These are phyloP conservation scores for Stachybotrys chlorohalonatus DNA, from an alignment of 2,329 filamentous ascomycete species.

Conservation along the genomic window DNA sequence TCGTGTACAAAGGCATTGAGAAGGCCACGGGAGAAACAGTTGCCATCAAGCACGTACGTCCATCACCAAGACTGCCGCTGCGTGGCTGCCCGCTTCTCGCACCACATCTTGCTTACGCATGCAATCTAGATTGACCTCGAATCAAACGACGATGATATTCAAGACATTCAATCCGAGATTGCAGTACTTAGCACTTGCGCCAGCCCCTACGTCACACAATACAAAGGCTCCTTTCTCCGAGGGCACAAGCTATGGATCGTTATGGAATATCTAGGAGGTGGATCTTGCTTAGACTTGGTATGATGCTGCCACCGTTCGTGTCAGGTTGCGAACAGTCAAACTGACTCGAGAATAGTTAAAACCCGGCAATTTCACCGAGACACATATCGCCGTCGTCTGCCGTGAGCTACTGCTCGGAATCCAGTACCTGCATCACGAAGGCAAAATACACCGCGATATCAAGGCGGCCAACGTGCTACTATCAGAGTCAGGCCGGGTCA, in stretches of 20 bases:
- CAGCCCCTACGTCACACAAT: constrained; percentile 89
- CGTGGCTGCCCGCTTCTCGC: constrained; percentile 8
- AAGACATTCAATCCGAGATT: constrained; percentile 97
- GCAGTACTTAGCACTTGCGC: constrained; percentile 90
- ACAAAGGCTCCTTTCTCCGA: constrained; percentile 92
- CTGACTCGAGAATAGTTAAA: constrained; percentile 53
- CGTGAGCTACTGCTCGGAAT: constrained; percentile 83
- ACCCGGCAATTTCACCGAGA: constrained; percentile 80
- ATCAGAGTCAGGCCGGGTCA: constrained; percentile 84
- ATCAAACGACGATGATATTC: constrained; percentile 95
- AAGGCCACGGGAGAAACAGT: constrained; percentile 84
- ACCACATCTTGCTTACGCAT: constrained; percentile 3
- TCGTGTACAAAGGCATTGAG: constrained; percentile 95
- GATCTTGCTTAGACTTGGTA: constrained; percentile 90
- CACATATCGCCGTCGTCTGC: constrained; percentile 88
- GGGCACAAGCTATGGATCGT: constrained; percentile 98
- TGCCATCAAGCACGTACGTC: constrained; percentile 86
- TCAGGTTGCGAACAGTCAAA: constrained; percentile 18
- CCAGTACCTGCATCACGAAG: constrained; percentile 86
- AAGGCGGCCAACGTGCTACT: constrained; percentile 95
- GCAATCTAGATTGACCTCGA: constrained; percentile 84
- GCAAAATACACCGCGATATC: constrained; percentile 94
- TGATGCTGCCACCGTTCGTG: constrained; percentile 9
- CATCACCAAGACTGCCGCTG: not conserved
- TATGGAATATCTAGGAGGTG: constrained; percentile 95